phyloP scores from a whole-genome alignment of 2,329 filamentous ascomycete species.

The Nemania abortiva region DNA sequence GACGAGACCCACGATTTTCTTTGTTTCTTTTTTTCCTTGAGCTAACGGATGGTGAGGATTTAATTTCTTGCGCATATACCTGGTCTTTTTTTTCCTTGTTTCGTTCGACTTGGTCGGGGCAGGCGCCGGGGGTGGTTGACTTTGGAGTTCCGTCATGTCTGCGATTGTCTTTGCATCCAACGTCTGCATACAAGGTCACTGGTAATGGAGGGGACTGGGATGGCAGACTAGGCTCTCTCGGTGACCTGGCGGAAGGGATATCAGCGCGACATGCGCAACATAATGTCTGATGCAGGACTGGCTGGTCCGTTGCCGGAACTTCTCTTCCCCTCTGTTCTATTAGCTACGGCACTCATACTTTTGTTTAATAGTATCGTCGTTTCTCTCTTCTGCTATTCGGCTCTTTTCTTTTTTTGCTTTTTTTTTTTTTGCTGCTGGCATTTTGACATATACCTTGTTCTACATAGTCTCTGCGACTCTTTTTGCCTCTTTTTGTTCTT shows the following conservation, averaged over 20 bases:
- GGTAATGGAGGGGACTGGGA: conserved; percentile 51
- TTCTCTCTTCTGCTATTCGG: conserved; percentile 37
- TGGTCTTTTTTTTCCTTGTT: conserved; percentile 53
- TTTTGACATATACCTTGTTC: conserved; percentile 69
- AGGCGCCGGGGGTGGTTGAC: conserved; percentile 49
- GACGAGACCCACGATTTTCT: conserved; percentile 65
- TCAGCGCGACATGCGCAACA: conserved; percentile 50
- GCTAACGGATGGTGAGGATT: conserved; percentile 46
- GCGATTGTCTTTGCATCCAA: conserved; percentile 51
- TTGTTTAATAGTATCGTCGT: conserved; percentile 55
- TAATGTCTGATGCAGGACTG: conserved; percentile 57
- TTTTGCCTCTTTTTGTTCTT: conserved; percentile 36
- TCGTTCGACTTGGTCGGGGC: conserved; percentile 48
- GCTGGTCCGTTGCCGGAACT: conserved; percentile 55
- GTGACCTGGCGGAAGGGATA: conserved; percentile 48
- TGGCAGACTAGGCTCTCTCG: conserved; percentile 50
- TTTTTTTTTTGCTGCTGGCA: conserved; percentile 43
- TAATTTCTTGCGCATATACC: conserved; percentile 62
- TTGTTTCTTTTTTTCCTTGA: conserved; percentile 48
- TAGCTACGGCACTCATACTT: conserved; percentile 60
- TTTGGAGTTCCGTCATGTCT: conserved; percentile 49
- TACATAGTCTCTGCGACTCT: conserved; percentile 57
- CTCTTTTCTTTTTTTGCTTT: conserved; percentile 42
- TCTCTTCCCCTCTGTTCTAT: conserved; percentile 61
- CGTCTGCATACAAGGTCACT: conserved; percentile 53